These are phyloP conservation scores for Colletotrichum ledebouriae DNA, from an alignment of 2,329 filamentous ascomycete genomes.

Conservation along the genomic window DNA sequence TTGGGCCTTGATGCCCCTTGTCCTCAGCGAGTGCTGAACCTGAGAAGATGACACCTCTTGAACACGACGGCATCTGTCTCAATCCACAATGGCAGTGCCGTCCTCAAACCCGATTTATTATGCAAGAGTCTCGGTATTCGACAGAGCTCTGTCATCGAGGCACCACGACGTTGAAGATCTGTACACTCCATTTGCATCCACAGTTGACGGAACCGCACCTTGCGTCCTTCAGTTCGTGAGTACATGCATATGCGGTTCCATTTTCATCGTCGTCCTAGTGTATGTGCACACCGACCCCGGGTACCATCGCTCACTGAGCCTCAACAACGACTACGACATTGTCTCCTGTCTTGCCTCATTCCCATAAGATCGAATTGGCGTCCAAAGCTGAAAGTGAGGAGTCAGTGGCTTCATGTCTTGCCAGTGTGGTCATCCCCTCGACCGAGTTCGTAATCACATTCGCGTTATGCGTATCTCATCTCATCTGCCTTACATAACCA, in stretches of 20 bases:
- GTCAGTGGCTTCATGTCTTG: conserved; percentile 4
- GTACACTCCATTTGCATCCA: background rate
- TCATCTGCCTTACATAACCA: background rate
- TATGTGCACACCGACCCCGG: conserved; percentile 11
- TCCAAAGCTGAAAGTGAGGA: no score
- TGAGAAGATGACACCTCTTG: no score
- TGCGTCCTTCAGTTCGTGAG: background rate
- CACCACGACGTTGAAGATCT: conserved; percentile 20
- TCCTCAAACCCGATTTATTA: conserved; percentile 5
- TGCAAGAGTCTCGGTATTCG: conserved; percentile 1
- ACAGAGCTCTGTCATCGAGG: background rate
- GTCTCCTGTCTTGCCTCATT: conserved; percentile 7
- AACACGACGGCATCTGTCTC: background rate
- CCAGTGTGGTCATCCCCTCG: background rate
- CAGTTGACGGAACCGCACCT: conserved; percentile 6
- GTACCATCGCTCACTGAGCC: conserved; percentile 22
- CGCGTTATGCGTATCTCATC: conserved; percentile 11
- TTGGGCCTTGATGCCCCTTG: no score
- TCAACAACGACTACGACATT: conserved; percentile 19
- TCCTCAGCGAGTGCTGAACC: no score
- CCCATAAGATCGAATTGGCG: background rate
- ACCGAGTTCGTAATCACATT: background rate
- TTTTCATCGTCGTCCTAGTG: conserved; percentile 6
- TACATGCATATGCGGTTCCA: conserved; percentile 25
- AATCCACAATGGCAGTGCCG: background rate